phyloP scores from a whole-genome alignment of 2,329 filamentous ascomycete species.

The Calonectria naviculata region DNA sequence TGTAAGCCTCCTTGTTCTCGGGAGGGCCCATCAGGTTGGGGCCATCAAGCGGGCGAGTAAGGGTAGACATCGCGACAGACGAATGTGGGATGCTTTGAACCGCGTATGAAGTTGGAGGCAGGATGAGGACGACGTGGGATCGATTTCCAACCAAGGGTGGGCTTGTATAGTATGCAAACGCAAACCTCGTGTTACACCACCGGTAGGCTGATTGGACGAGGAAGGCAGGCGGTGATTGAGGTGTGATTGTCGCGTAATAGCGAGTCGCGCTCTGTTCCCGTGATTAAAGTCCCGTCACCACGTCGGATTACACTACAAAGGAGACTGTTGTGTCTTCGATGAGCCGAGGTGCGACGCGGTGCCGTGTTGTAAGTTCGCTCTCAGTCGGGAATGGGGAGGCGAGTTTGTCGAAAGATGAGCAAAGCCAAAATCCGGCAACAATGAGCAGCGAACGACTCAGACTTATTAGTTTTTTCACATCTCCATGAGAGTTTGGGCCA shows the following conservation, averaged over 20 bases:
- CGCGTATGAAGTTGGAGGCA: background rate
- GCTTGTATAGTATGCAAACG: background rate
- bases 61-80: conserved; percentile 27
- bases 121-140: background rate
- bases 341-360: background rate
- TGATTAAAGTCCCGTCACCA: conserved; percentile 9
- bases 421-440: background rate
- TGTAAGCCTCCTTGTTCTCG: conserved; percentile 36
- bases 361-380: background rate
- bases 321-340: conserved; percentile 1
- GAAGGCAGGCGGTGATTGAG: conserved; percentile 9
- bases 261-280: conserved; percentile 22
- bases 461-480: conserved; percentile 20
- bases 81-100: conserved; percentile 6
- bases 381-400: background rate
- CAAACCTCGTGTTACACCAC: background rate
- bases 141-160: background rate
- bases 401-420: background rate
- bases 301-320: background rate
- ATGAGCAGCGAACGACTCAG: background rate
- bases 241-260: conserved; percentile 23
- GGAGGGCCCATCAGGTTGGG: conserved; percentile 34
- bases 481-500: conserved; percentile 33
- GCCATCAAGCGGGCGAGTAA: conserved; percentile 25
- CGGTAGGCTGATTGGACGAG: conserved; percentile 20